A percentile compares a stretch with the other conserved stretches of the same genome.
These are phyloP conservation scores for Ustanciosporium gigantosporum DNA, from an alignment of 1,284 basidiomycete species.

Conservation along the genomic window DNA sequence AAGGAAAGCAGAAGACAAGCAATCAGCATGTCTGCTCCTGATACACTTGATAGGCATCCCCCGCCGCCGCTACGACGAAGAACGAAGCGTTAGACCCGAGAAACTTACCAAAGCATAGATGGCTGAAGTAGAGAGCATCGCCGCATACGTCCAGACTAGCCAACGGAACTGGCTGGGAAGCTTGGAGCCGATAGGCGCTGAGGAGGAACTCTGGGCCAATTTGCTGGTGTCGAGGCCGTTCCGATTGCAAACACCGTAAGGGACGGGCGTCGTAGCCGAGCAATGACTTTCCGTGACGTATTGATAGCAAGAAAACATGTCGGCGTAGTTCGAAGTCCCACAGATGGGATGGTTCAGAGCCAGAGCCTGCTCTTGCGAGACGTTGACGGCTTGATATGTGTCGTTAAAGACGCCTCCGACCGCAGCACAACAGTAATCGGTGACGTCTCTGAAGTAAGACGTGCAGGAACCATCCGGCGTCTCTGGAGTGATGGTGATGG, in stretches of 20 bases:
- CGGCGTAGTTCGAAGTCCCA: slow-evolving; percentile 36
- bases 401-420: slow-evolving; percentile 40
- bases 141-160: too few species aligned
- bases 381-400: slow-evolving; percentile 17
- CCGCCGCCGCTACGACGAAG: too few species aligned
- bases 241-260: slow-evolving; percentile 35
- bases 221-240: slow-evolving; percentile 28
- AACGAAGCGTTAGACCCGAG: too few species aligned
- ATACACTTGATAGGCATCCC: too few species aligned
- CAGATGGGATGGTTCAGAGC: slow-evolving; percentile 39
- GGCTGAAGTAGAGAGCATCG: too few species aligned
- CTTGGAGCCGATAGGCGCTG: too few species aligned
- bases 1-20: too few species aligned
- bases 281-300: slow-evolving; percentile 40
- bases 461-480: slow-evolving; percentile 34
- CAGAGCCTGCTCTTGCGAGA: slow-evolving; percentile 15
- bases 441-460: slow-evolving; percentile 43
- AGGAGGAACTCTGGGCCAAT: neutral
- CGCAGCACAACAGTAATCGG: slow-evolving; percentile 48
- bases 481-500: slow-evolving; percentile 34
- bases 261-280: slow-evolving; percentile 26
- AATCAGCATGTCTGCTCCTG: too few species aligned
- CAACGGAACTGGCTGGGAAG: too few species aligned
- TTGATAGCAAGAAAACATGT: slow-evolving; percentile 47
- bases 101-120: too few species aligned